phyloP scores from a whole-genome alignment of 768 basidiomycete genomes.

The Leccinum broughii region DNA sequence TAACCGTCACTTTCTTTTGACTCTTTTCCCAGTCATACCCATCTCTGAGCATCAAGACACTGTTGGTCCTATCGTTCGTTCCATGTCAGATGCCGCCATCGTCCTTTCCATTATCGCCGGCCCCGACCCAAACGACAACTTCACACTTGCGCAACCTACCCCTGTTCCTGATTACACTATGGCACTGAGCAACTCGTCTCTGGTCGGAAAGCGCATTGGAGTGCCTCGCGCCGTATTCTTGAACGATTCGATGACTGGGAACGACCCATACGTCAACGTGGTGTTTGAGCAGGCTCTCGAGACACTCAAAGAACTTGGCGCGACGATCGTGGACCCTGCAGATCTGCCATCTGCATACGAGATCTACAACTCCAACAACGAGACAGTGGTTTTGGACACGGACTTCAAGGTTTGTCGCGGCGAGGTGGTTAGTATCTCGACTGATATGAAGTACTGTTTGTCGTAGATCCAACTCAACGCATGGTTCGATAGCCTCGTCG shows the following conservation, averaged over 20 bases:
- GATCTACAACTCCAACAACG: constrained; percentile 48
- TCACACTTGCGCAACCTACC: constrained; percentile 52
- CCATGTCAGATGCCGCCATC: constrained; percentile 53
- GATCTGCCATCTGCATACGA: constrained; percentile 59
- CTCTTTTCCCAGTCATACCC: constrained; percentile 46
- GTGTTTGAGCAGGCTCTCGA: constrained; percentile 44
- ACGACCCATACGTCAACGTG: constrained; percentile 33
- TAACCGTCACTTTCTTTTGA: background rate
- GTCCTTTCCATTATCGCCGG: constrained; percentile 59
- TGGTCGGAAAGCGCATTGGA: constrained; percentile 54
- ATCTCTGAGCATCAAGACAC: constrained; percentile 60
- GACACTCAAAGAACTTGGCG: constrained; percentile 40
- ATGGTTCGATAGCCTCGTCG: constrained; percentile 46
- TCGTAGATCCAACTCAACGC: constrained; percentile 52
- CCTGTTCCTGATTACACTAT: constrained; percentile 55
- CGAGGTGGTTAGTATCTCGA: background rate
- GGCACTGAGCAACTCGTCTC: constrained; percentile 48
- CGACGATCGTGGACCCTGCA: constrained; percentile 60
- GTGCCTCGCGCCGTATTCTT: constrained; percentile 45
- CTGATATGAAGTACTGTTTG: background rate
- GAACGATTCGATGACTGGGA: constrained; percentile 28
- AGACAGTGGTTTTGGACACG: constrained; percentile 51
- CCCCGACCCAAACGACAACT: constrained; percentile 53
- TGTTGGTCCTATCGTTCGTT: constrained; percentile 56
- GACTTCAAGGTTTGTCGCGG: constrained; percentile 57